phyloP scores from a whole-genome alignment of 257 asterid species.

The Penstemon eatonii region DNA sequence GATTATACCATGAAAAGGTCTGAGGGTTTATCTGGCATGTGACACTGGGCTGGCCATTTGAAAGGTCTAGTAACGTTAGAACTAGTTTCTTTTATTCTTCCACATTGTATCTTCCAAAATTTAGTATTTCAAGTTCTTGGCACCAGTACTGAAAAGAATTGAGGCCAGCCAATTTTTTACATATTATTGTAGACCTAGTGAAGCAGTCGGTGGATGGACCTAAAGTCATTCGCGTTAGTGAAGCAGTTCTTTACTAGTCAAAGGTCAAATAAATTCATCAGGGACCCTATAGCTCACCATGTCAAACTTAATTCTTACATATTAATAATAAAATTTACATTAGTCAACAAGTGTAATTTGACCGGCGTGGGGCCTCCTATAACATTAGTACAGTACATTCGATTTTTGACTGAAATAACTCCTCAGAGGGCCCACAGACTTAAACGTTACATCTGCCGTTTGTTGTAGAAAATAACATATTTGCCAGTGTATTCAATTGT shows the following conservation, averaged over 20 bases:
- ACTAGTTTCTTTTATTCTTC: too few species aligned
- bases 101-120: too few species aligned
- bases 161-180: too few species aligned
- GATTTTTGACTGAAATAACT: background rate
- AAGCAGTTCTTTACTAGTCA: background rate
- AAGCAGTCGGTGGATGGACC: background rate
- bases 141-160: too few species aligned
- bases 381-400: background rate
- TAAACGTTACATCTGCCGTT: background rate
- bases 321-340: background rate
- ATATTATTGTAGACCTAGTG: background rate
- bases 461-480: background rate
- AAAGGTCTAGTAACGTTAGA: too few species aligned
- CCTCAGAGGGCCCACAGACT: background rate
- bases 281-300: background rate
- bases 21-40: too few species aligned
- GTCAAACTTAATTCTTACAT: background rate
- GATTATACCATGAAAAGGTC: too few species aligned
- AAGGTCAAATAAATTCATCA: background rate
- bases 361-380: constrained; percentile 2
- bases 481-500: too few species aligned
- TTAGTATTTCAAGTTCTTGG: too few species aligned
- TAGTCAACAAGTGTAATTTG: background rate
- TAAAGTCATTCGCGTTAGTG: background rate
- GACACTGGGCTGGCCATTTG: too few species aligned